These are phyloP conservation scores for Elongisporangium undulatum DNA, from an alignment of 352 stramenopile species.

Conservation along the genomic window DNA sequence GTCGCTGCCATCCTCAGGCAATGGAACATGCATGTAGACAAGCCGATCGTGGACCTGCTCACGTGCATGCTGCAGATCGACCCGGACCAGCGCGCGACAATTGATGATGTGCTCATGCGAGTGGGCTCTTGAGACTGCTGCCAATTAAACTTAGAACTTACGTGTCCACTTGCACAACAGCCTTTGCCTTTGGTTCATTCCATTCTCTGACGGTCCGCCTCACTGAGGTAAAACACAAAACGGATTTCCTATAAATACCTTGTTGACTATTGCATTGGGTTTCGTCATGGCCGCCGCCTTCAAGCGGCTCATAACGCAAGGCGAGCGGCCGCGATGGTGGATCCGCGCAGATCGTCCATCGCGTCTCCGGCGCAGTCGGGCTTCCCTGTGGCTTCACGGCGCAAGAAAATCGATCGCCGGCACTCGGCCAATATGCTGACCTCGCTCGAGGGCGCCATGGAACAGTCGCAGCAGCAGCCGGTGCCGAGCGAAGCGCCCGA, in stretches of 20 bases:
- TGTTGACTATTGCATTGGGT: too few species aligned
- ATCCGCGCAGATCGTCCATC: neutral
- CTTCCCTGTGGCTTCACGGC: neutral
- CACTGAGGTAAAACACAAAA: too few species aligned
- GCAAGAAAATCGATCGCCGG: neutral
- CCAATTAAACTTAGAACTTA: too few species aligned
- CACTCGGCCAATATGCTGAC: neutral
- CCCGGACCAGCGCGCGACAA: slow-evolving; percentile 23
- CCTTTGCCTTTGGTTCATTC: too few species aligned
- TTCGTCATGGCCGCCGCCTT: too few species aligned
- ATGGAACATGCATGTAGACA: slow-evolving; percentile 38
- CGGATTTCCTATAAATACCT: neutral
- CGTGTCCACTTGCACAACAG: too few species aligned
- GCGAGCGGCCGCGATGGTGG: neutral
- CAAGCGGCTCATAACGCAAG: neutral
- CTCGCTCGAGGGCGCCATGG: neutral
- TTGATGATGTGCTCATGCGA: slow-evolving; percentile 26
- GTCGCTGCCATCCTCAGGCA: slow-evolving; percentile 51
- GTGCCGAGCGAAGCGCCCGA: neutral
- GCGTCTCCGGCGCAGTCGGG: neutral
- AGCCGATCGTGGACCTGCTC: slow-evolving; percentile 34
- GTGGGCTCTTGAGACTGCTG: too few species aligned
- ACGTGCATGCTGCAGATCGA: slow-evolving; percentile 45
- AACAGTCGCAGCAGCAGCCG: neutral
- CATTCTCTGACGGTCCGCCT: too few species aligned